phyloP scores from a whole-genome alignment of 2,329 filamentous ascomycete genomes.

The Raffaelea arxii region DNA sequence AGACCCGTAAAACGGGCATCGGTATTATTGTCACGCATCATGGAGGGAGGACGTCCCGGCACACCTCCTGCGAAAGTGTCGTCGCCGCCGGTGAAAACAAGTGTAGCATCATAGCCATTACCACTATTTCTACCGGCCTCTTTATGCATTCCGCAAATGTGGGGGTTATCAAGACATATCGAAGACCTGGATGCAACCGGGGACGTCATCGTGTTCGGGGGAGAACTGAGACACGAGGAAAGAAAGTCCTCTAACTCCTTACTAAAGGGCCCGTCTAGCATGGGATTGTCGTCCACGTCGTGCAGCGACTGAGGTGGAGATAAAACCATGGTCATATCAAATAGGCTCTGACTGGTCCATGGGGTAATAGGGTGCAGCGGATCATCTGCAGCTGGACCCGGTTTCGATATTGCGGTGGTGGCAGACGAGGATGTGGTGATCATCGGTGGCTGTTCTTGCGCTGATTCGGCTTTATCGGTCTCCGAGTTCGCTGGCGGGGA shows the following conservation, averaged over 20 bases:
- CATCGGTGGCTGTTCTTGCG: not conserved
- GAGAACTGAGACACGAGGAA: not conserved
- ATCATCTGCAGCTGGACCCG: not conserved
- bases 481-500: not conserved
- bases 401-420: not conserved
- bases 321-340: not conserved
- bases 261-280: not conserved
- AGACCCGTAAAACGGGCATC: not conserved
- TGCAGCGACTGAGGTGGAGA: not conserved
- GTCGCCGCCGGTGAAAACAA: not conserved
- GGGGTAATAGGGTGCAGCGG: not conserved
- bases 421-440: not conserved
- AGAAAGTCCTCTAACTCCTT: not conserved
- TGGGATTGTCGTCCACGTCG: not conserved
- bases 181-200: not conserved
- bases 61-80: not conserved
- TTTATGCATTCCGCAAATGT: not conserved
- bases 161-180: not conserved
- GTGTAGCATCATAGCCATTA: not conserved
- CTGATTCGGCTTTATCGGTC: not conserved
- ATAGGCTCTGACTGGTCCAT: not conserved
- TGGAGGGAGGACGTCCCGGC: not conserved
- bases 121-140: not conserved
- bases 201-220: not conserved
- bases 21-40: not conserved